Evolutionary conservation across 164 flowering plant genomes (phyloP), one percentile per base, ranked within the genome.

Genomic region (Nymphaea thermarum): DNA sequence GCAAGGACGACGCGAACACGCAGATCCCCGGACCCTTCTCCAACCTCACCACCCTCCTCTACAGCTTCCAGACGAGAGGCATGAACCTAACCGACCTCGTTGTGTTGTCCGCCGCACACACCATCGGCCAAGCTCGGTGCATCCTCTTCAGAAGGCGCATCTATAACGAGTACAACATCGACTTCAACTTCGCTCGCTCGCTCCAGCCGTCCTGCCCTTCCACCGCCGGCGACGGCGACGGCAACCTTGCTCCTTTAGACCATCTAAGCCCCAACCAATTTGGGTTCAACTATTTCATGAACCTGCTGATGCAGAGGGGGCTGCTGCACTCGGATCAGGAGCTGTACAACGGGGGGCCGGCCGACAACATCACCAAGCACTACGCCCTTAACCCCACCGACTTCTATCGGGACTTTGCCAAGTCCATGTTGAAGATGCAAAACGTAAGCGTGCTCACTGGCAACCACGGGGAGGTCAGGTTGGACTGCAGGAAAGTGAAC

Each of bases 301-400:
- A 70, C 44, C 60, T 80, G 67, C n/a, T 76, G 53, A 8, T 57
- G 6, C 2, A 4, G 4, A 78, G 68, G 62, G 83, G 83, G 2
- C 71, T 80, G 2, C 76, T 80, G 8, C 81, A 78, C 63, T 73
- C 81, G 0, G 81, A 80, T 43, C 79, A 80, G 45, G 68, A 68
- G 55, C 72, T 80, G 44, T 78, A 68, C 68, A 75, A 71, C 17
- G 70, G 72, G 25, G 68, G 70, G 2, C 64, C 71, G 17, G 69
- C 79, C 0, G 72, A 70, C 17, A 73, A 71, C 44, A 17, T 51
- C n/a, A 81, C 78, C 61, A 59, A 68, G n/a, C 45, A 47, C 11
- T 80, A 77, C 43, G 67, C 71, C 43, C n/a, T 7, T 7, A 69
- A 67, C 63, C 61, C 68, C 2, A 36, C 3, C 1, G 66, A 75